Conservation (phyloP, 805 yeast species). For the Scheffersomyces stipitis region DNA sequence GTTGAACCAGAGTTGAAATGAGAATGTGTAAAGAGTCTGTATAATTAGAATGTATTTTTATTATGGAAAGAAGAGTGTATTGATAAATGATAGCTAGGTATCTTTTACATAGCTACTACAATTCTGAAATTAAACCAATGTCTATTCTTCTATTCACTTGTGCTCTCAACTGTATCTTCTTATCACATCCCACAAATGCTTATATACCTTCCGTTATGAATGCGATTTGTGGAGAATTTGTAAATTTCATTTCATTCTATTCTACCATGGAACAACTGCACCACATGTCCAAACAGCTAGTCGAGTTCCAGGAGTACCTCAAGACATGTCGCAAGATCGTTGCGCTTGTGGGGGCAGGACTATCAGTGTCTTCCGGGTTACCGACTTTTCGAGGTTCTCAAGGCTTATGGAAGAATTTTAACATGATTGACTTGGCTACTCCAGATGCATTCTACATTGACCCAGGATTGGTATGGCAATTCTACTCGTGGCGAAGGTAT, state of each 20-base stretch:
- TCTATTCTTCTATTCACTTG: too few relatives aligned
- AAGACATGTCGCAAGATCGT: conserved; percentile 45
- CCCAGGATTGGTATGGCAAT: conserved; percentile 90
- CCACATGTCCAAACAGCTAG: conserved; percentile 22
- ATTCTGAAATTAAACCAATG: too few relatives aligned
- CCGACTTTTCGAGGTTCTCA: conserved; percentile 71
- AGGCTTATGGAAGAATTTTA: conserved; percentile 76
- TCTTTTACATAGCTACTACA: too few relatives aligned
- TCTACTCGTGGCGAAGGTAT: conserved; percentile 68
- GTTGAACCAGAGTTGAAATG: too few relatives aligned
- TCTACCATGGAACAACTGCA: neutral
- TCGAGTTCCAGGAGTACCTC: conserved; percentile 53
- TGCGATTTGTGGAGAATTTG: too few relatives aligned
- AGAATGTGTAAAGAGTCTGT: too few relatives aligned
- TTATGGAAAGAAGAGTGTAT: too few relatives aligned
- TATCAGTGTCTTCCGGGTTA: conserved; percentile 75
- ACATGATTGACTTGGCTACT: conserved; percentile 82
- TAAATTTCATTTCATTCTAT: too few relatives aligned
- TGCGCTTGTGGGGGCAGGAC: conserved; percentile 80
- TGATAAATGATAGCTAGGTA: too few relatives aligned
- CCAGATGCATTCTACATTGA: conserved; percentile 85
- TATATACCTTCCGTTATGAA: too few relatives aligned
- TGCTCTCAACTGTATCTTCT: neutral
- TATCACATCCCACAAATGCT: neutral
- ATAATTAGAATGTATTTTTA: too few relatives aligned